A percentile compares a stretch with the other conserved stretches of the same genome.
These are phyloP conservation scores for Cladophialophora psammophila DNA, from an alignment of 2,329 filamentous ascomycete species.

Conservation along the genomic window DNA sequence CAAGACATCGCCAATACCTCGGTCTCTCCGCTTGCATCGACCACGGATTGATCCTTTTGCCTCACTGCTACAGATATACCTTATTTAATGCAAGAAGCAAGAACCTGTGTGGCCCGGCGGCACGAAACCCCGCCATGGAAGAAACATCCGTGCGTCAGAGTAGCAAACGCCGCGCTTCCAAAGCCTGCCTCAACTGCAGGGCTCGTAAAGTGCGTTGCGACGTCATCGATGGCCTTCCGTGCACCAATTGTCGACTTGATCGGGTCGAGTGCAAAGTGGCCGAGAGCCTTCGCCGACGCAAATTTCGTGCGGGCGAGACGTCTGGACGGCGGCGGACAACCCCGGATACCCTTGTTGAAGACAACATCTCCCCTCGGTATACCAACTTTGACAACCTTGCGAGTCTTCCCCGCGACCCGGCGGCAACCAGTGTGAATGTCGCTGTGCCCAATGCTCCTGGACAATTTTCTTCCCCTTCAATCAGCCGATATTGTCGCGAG, in stretches of 20 bases:
- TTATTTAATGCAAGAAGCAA: too few relatives aligned
- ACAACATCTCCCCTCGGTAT: conserved; percentile 55
- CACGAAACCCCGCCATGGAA: too few relatives aligned
- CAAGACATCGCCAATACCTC: too few relatives aligned
- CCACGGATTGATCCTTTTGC: too few relatives aligned
- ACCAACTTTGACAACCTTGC: neutral
- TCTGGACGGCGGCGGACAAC: conserved; percentile 32
- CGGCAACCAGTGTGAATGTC: neutral
- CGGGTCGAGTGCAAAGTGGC: conserved; percentile 66
- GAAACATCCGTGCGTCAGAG: too few relatives aligned
- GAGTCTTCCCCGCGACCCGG: neutral
- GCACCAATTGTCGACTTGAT: conserved; percentile 78
- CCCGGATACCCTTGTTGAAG: conserved; percentile 35
- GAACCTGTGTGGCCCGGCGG: too few relatives aligned
- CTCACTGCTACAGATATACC: too few relatives aligned
- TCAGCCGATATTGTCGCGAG: neutral
- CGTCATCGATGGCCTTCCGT: conserved; percentile 86
- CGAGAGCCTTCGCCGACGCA: conserved; percentile 79
- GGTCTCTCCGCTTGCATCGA: too few relatives aligned
- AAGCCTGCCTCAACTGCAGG: conserved; percentile 87
- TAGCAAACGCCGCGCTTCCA: conserved; percentile 79
- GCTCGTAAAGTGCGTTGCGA: conserved; percentile 92
- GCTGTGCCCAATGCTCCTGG: neutral
- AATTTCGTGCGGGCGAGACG: conserved; percentile 63
- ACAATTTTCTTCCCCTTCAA: neutral